Evolutionary conservation across 2,329 filamentous ascomycete genomes (phyloP).

Genomic region (Mollisia scopiformis): DNA sequence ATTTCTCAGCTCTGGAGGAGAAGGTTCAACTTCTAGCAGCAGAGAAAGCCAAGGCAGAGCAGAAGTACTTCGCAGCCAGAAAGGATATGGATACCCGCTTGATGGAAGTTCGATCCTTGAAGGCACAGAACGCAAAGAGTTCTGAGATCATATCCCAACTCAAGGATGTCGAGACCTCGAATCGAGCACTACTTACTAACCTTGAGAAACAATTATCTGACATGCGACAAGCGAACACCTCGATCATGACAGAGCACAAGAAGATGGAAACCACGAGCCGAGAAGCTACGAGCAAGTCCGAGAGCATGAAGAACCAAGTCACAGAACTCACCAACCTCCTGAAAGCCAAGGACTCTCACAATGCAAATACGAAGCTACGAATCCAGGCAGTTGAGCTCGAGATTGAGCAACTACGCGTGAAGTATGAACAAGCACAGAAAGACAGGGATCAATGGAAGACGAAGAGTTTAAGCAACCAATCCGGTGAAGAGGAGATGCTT

Average conservation of each 20-base stretch:
- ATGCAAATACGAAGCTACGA: slow-evolving; percentile 54
- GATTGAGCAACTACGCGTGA: slow-evolving; percentile 76
- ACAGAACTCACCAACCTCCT: slow-evolving; percentile 75
- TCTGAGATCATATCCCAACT: slow-evolving; percentile 92
- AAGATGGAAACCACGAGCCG: slow-evolving; percentile 71
- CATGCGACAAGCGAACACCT: slow-evolving; percentile 76
- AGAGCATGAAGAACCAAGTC: slow-evolving; percentile 76
- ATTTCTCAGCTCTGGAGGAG: slow-evolving; percentile 77
- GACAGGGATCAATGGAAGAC: slow-evolving; percentile 85
- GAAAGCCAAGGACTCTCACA: slow-evolving; percentile 71
- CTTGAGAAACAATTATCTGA: slow-evolving; percentile 91
- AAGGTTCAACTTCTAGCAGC: slow-evolving; percentile 73
- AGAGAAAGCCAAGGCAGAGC: slow-evolving; percentile 95
- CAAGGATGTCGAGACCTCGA: slow-evolving; percentile 85
- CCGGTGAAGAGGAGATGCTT: slow-evolving; percentile 82
- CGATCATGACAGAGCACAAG: slow-evolving; percentile 72
- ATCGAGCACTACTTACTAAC: slow-evolving; percentile 75
- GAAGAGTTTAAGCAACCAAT: slow-evolving; percentile 80
- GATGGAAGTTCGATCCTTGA: slow-evolving; percentile 76
- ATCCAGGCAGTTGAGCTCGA: slow-evolving; percentile 71
- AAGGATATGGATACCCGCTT: slow-evolving; percentile 89
- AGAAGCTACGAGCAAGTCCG: slow-evolving; percentile 71
- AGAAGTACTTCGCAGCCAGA: slow-evolving; percentile 96
- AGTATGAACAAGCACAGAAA: slow-evolving; percentile 78
- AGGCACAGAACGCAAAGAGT: slow-evolving; percentile 84